Percentiles rank a stretch among this genome's conserved stretches.
Evolutionary conservation across 73 alveolate species (phyloP).

Genomic region (Tetrahymena elliotti): DNA sequence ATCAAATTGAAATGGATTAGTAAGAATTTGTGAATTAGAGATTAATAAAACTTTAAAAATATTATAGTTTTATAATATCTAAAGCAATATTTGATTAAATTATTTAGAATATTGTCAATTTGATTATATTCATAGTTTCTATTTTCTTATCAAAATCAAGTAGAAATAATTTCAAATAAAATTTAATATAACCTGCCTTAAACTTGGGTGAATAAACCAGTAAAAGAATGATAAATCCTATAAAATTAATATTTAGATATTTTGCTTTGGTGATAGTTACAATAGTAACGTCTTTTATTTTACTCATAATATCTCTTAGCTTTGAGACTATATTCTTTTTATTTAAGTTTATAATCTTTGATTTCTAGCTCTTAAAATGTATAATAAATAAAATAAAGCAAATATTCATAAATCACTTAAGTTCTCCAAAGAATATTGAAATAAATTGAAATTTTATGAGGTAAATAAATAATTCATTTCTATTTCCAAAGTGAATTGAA

Average conservation of each 20-base stretch:
- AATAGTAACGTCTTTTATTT: not conserved
- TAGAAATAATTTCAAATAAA: not conserved
- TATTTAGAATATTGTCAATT: too few species aligned
- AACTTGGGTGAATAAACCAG: not conserved
- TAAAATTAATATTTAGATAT: not conserved
- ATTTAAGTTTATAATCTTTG: not conserved
- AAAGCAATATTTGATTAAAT: not conserved
- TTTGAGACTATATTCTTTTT: not conserved
- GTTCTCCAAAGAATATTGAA: not conserved
- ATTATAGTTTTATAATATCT: not conserved
- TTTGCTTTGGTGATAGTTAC: not conserved
- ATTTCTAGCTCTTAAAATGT: not conserved
- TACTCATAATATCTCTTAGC: not conserved
- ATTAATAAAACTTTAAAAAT: too few species aligned
- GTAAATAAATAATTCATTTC: too few species aligned
- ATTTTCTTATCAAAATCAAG: not conserved
- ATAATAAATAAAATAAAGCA: not conserved
- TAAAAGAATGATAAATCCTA: not conserved
- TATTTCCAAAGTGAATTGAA: too few species aligned
- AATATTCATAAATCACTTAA: not conserved
- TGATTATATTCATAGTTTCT: not conserved
- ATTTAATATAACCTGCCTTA: not conserved
- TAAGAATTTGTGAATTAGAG: not conserved
- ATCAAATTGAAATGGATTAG: not conserved
- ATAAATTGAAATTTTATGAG: not conserved